A percentile compares a stretch with the other conserved stretches of the same genome.
These are phyloP conservation scores for Diaporthe vexans DNA, from an alignment of 2,329 filamentous ascomycete genomes.

Conservation along the genomic window DNA sequence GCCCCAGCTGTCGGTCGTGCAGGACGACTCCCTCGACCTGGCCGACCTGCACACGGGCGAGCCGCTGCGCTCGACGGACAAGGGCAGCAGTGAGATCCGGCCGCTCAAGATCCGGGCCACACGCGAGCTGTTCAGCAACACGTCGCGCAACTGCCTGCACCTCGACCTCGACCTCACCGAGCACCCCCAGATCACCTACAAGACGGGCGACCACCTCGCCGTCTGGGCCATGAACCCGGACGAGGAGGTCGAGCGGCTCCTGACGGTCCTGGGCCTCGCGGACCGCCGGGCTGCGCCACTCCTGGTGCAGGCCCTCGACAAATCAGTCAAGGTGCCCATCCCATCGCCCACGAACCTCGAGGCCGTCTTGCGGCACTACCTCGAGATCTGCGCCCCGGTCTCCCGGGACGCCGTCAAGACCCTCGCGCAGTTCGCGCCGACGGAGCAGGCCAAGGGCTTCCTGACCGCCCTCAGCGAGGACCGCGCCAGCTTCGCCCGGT, in stretches of 20 bases:
- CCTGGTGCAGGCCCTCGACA: constrained; percentile 29
- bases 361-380: constrained; percentile 56
- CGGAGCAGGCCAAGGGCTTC: constrained; percentile 47
- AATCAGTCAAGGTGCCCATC: constrained; percentile 42
- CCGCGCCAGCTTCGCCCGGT: constrained; percentile 51
- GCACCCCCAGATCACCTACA: constrained; percentile 50
- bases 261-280: constrained; percentile 41
- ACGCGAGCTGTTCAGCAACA: constrained; percentile 45
- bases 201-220: constrained; percentile 57
- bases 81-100: constrained; percentile 42
- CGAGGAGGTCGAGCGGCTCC: constrained; percentile 49
- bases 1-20: constrained; percentile 44
- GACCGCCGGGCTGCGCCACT: constrained; percentile 30
- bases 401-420: constrained; percentile 54
- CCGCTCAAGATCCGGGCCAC: constrained; percentile 42
- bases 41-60: constrained; percentile 45
- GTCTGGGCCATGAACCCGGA: constrained; percentile 57
- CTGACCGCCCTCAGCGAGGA: constrained; percentile 50
- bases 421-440: constrained; percentile 57
- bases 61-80: constrained; percentile 36
- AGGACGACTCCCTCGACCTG: constrained; percentile 43
- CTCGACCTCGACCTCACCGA: constrained; percentile 55
- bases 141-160: constrained; percentile 52
- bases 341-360: constrained; percentile 53
- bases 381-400: constrained; percentile 60